Evolutionary conservation across 768 basidiomycete species (phyloP), one percentile per base, ranked within the genome.

Genomic region (Termitomyces sp.): DNA sequence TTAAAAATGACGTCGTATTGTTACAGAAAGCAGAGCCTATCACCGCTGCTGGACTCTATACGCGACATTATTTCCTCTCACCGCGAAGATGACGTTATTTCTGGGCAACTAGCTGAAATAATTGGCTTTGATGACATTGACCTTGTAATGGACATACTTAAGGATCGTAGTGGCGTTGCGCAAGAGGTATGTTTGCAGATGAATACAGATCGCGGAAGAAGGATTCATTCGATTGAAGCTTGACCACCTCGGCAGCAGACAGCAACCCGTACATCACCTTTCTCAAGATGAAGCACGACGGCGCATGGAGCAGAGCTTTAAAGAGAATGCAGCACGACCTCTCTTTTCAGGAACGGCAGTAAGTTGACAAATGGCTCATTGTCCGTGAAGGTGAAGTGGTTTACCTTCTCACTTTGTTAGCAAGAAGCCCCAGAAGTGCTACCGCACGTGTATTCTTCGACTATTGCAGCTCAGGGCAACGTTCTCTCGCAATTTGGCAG

Each of bases 391-490:
- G 26, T 31, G 34, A 24, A 51, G 26, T 39, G 26, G 18, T 55
- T 42, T 41, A 3, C 6, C n/a, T 22, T 42, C 44, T 12, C 46
- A 46, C 54, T 52, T 48, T 18, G 46, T 26, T 64, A 88, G 85
- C 73, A 79, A 64, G 72, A 77, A 45, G 75, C 74, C 3, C 76
- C 82, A 3, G 87, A 91, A 67, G 68, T 81, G 37, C 80, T 92
- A 18, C 97, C 97, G 0, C 87, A 98, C 74, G 88, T 99, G 12
- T 99, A 96, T 69, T 86, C 89, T 9, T 84, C 93, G 5, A 76
- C 81, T 24, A 73, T 77, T 4, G 72, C 81, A 46, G 68, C 70
- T 5, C 80, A 86, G 61, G 84, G 88, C 2, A 86, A 82, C 64
- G 73, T 86, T 10, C 69, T 93, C 13, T 90, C 90, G 1, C 79